Conservation (phyloP, 805 yeast species). For the Clavispora carvajalis region DNA sequence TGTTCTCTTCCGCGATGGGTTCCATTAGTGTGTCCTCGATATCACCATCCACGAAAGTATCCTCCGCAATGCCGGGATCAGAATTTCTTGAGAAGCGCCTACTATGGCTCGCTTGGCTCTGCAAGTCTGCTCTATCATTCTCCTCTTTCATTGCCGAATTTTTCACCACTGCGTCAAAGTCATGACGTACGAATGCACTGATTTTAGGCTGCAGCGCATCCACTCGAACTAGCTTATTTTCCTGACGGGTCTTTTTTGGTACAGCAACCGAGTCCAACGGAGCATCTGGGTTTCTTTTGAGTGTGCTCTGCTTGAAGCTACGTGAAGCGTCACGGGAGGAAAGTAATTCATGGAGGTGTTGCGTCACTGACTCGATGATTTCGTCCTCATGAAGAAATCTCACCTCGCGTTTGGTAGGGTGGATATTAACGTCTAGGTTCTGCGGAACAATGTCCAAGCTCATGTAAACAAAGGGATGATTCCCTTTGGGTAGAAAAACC, state of each 20-base stretch:
- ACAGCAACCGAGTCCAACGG: slow-evolving; percentile 8
- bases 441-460: slow-evolving; percentile 61
- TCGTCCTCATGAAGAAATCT: slow-evolving; percentile 82
- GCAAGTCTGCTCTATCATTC: not conserved
- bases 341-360: slow-evolving; percentile 44
- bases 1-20: not conserved
- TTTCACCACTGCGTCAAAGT: not conserved
- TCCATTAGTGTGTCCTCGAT: not conserved
- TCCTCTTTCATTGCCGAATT: not conserved
- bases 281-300: slow-evolving; percentile 15
- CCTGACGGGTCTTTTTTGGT: slow-evolving; percentile 42
- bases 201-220: slow-evolving; percentile 54
- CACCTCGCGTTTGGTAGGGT: slow-evolving; percentile 93
- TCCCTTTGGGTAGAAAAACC: slow-evolving; percentile 70
- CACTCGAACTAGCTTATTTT: slow-evolving; percentile 65
- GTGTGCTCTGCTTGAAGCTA: slow-evolving; percentile 56
- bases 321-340: slow-evolving; percentile 61
- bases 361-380: slow-evolving; percentile 59
- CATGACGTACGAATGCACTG: slow-evolving; percentile 14
- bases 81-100: not conserved
- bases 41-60: not conserved
- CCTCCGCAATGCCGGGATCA: not conserved
- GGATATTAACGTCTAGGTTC: slow-evolving; percentile 87
- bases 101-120: too few relatives aligned
- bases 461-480: slow-evolving; percentile 70